These are phyloP conservation scores for Sporothrix globosa DNA, from an alignment of 2,329 filamentous ascomycete species.

Conservation along the genomic window DNA sequence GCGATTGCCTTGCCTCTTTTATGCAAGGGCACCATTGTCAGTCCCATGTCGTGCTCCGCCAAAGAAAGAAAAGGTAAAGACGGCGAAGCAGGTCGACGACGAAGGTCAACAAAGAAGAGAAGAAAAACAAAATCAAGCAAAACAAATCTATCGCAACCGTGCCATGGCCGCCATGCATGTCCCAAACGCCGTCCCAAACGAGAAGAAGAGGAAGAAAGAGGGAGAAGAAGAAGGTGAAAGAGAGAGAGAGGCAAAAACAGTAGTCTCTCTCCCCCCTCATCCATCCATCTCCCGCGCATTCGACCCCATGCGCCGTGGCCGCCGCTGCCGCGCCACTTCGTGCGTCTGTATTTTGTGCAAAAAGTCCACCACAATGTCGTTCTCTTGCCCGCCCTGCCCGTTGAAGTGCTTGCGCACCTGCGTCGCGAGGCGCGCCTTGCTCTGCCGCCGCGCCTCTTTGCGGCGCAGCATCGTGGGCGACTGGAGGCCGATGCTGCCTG, in stretches of 20 bases:
- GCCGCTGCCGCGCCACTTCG: conserved; percentile 44
- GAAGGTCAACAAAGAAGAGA: background rate
- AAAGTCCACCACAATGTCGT: conserved; percentile 79
- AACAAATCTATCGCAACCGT: background rate
- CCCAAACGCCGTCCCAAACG: conserved; percentile 2
- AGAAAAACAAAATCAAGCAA: background rate
- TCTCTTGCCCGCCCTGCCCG: conserved; percentile 75
- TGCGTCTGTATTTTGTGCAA: conserved; percentile 70
- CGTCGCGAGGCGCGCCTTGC: conserved; percentile 71
- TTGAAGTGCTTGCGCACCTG: conserved; percentile 84
- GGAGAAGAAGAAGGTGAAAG: background rate
- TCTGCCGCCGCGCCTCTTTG: conserved; percentile 66
- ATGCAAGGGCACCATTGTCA: background rate
- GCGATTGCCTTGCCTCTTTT: background rate
- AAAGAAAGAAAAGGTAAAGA: background rate
- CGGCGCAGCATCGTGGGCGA: conserved; percentile 76
- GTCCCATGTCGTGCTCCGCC: background rate
- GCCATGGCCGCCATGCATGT: conserved; percentile 18
- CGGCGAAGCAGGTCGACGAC: background rate
- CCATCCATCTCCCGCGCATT: conserved; percentile 35
- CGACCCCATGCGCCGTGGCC: conserved; percentile 35
- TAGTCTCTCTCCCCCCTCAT: conserved; percentile 2
- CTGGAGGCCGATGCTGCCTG: conserved; percentile 67
- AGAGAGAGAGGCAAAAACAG: background rate
- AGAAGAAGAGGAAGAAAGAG: background rate